Percentiles rank a stretch among this genome's conserved stretches.
Evolutionary conservation across 129 eudicot species (phyloP).

Genomic region (Escallonia rubra): DNA sequence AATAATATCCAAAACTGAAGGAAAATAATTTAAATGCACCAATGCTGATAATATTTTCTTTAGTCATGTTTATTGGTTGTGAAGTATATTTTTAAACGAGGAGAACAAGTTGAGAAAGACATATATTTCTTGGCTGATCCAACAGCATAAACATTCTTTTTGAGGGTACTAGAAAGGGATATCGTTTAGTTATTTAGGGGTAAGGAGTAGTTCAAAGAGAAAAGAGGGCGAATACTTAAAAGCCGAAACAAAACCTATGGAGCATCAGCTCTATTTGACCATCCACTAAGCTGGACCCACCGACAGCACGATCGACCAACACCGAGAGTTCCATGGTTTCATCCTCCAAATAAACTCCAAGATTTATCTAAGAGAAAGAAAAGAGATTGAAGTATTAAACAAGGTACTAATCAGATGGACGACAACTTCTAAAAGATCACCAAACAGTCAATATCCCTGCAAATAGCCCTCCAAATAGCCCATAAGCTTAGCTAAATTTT

Average conservation of each 20-base stretch:
- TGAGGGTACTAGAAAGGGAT: too few relatives aligned
- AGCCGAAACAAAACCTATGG: conserved; percentile 61
- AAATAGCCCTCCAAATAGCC: too few relatives aligned
- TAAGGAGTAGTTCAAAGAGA: not conserved
- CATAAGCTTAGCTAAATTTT: too few relatives aligned
- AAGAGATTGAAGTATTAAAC: not conserved
- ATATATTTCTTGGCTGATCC: too few relatives aligned
- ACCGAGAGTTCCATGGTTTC: conserved; percentile 76
- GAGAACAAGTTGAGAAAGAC: too few relatives aligned
- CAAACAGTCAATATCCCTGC: too few relatives aligned
- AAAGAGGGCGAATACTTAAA: conserved; percentile 5
- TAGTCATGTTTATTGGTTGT: too few relatives aligned
- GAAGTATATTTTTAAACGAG: too few relatives aligned
- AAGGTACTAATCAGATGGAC: not conserved
- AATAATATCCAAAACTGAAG: too few relatives aligned
- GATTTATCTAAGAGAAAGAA: conserved; percentile 54
- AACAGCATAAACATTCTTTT: too few relatives aligned
- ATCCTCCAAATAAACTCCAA: conserved; percentile 83
- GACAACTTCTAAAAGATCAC: not conserved
- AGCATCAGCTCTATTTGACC: conserved; percentile 97
- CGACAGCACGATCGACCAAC: conserved; percentile 94
- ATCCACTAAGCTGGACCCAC: conserved; percentile 84
- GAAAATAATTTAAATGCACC: too few relatives aligned
- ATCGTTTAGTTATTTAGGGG: not conserved
- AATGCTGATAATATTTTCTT: too few relatives aligned